Conservation (phyloP, 352 stramenopile species). For the Globisporangium okanoganense region DNA sequence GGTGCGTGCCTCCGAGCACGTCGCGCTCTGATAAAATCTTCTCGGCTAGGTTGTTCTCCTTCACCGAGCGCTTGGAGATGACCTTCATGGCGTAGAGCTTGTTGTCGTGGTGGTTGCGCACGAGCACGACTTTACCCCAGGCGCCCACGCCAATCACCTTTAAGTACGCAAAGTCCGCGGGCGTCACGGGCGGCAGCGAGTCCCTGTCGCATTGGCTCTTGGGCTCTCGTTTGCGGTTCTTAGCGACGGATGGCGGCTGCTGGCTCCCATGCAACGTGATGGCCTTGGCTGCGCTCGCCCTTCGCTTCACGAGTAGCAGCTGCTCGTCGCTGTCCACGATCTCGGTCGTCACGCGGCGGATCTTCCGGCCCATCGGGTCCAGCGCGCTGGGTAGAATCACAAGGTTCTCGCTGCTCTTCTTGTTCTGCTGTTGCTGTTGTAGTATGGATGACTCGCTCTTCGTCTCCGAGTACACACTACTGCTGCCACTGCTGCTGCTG, state of each 20-base stretch:
- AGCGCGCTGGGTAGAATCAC: conserved; percentile 56
- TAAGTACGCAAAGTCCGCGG: conserved; percentile 78
- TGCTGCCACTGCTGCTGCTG: conserved; percentile 7
- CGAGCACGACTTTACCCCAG: conserved; percentile 82
- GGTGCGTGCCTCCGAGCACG: conserved; percentile 67
- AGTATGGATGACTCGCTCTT: conserved; percentile 19
- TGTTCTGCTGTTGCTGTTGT: neutral
- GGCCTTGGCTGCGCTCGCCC: conserved; percentile 59
- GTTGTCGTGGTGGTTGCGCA: conserved; percentile 46
- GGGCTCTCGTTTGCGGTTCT: neutral
- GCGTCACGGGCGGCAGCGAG: conserved; percentile 20
- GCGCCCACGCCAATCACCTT: conserved; percentile 88
- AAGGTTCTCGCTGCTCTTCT: conserved; percentile 22
- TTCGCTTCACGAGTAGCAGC: conserved; percentile 51
- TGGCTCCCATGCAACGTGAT: conserved; percentile 66
- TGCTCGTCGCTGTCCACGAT: conserved; percentile 48
- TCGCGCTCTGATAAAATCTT: conserved; percentile 74
- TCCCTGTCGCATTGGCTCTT: neutral
- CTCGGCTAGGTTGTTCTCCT: conserved; percentile 43
- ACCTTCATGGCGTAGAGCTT: conserved; percentile 84
- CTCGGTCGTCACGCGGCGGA: conserved; percentile 48
- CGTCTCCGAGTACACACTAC: conserved; percentile 28
- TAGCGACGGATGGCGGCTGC: neutral
- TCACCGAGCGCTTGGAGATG: conserved; percentile 50
- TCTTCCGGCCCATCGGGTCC: conserved; percentile 44